Evolutionary conservation across 139 green algal genomes (phyloP).

Genomic region (Coccomyxa sp.): DNA sequence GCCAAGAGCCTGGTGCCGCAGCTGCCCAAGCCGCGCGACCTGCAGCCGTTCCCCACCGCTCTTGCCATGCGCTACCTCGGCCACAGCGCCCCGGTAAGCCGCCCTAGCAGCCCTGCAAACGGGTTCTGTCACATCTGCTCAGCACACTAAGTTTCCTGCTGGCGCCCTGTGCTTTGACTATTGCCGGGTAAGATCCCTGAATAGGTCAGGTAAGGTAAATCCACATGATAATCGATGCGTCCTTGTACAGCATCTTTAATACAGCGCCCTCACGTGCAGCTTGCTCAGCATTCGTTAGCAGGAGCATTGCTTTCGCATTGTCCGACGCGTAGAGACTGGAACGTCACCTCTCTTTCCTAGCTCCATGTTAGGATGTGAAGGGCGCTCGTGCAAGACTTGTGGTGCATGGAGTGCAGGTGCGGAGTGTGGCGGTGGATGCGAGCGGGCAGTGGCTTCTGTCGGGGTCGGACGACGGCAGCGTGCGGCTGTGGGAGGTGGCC

Average conservation of each 20-base stretch:
- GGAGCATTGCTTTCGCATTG: too few species aligned
- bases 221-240: too few species aligned
- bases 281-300: too few species aligned
- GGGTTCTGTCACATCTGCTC: neutral
- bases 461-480: slow-evolving; percentile 55
- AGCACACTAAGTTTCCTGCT: neutral
- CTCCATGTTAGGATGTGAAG: too few species aligned
- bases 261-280: too few species aligned
- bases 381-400: too few species aligned
- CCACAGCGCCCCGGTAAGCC: slow-evolving; percentile 60
- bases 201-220: too few species aligned
- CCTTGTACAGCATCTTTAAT: too few species aligned
- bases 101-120: neutral
- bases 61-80: slow-evolving; percentile 74
- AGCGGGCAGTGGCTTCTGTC: slow-evolving; percentile 84
- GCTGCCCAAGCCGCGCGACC: slow-evolving; percentile 87
- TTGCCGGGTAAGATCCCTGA: neutral
- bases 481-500: slow-evolving; percentile 86
- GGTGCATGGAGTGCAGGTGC: slow-evolving; percentile 37
- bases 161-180: neutral
- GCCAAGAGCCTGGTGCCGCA: slow-evolving; percentile 83
- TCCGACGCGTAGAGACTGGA: too few species aligned
- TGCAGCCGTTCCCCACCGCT: slow-evolving; percentile 88
- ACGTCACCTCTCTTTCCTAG: too few species aligned
- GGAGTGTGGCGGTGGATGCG: slow-evolving; percentile 52